Evolutionary conservation across 331 rosid species (phyloP), one percentile per base, ranked within the genome.

Genomic region (Prunus yedoensis): DNA sequence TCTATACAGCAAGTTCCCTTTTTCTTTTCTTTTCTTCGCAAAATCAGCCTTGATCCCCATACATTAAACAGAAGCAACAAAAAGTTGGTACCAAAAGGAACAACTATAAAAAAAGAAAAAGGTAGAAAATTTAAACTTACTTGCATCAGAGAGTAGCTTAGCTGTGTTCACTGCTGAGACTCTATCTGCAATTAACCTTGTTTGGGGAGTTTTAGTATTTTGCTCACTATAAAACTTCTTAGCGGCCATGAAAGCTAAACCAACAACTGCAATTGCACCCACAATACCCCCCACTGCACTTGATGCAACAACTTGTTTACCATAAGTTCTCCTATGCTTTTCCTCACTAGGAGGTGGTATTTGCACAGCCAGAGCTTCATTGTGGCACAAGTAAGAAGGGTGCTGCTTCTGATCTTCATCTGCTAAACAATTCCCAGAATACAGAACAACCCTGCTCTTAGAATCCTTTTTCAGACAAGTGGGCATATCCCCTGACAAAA

Each of bases 121-220:
- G n/a, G 5, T 75, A 81, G 77, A 77, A 75, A 62, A 50, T 62
- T 12, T 59, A 20, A 79, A 77, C 88, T 92, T 87, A 94, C 99
- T 90, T 78, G 99, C 99, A 87, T 90, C 96, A 1, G 94, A 89
- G 77, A 94, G 99, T 41, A 90, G 87, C 79, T 85, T 90, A 68
- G 97, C 92, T 8, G 97, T 92, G 90, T 85, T 87, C 21, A 70
- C 75, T 70, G 91, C 66, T 0, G 92, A 87, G 43, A 59, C 87
- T 66, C 68, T 84, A 84, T 89, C 97, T 41, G 83, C 75, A 54
- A 89, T 89, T 60, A 89, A 83, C 88, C 90, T 86, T 71, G 88
- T 76, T 27, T 57, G 14, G 59, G 84, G 77, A 47, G 81, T 67
- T 82, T 85, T 86, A 47, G 56, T 51, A 15, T 50, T 54, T 8